These are phyloP conservation scores for Verticillium longisporum DNA, from an alignment of 2,329 filamentous ascomycete species.

Conservation along the genomic window DNA sequence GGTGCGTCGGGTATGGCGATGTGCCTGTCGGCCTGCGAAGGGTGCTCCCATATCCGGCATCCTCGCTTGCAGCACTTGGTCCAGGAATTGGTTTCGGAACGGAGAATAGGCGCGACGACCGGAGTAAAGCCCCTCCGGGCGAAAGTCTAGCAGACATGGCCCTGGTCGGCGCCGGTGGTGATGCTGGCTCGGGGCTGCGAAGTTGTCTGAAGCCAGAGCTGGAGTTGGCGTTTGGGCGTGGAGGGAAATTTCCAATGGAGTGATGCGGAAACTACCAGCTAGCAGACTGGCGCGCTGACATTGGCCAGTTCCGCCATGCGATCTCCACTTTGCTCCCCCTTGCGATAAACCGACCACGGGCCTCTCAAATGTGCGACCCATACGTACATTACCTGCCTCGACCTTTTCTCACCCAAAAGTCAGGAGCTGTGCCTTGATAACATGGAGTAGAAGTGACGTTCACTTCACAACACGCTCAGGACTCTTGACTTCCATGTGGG, in stretches of 20 bases:
- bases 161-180: slow-evolving; percentile 18
- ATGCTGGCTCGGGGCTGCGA: slow-evolving; percentile 11
- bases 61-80: slow-evolving; percentile 54
- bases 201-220: background rate
- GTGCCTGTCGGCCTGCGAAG: slow-evolving; percentile 35
- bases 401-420: background rate
- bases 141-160: slow-evolving; percentile 30
- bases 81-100: slow-evolving; percentile 68
- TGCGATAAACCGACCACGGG: background rate
- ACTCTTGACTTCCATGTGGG: slow-evolving; percentile 6
- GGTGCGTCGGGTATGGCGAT: slow-evolving; percentile 69
- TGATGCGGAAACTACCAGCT: background rate
- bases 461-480: no score
- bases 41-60: background rate
- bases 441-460: no score
- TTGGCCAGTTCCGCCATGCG: background rate
- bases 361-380: background rate
- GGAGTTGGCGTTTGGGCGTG: background rate
- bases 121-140: slow-evolving; percentile 64
- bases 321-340: background rate
- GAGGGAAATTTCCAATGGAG: background rate
- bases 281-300: background rate
- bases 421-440: background rate
- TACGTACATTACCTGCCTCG: background rate
- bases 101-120: slow-evolving; percentile 84